Evolutionary conservation across 768 basidiomycete species (phyloP), one percentile per base, ranked within the genome.

Genomic region (Phlegmacium glaucopus): DNA sequence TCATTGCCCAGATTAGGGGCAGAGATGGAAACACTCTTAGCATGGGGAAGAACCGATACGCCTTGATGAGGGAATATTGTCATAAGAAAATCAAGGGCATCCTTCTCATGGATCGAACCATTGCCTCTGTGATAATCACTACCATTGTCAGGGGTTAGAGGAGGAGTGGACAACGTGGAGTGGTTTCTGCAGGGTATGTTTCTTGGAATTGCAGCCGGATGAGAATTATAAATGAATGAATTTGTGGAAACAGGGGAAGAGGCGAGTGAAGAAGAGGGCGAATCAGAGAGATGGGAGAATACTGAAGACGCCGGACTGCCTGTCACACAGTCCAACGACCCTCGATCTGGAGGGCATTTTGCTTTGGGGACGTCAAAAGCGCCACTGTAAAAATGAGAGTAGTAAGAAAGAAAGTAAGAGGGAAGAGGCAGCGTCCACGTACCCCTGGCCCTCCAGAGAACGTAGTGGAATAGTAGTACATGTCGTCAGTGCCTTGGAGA

Each of bases 271-370:
- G 68, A 68, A 55, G 65, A 61, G 59, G 65, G 63, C 58, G 72
- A 69, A 56, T 72, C 53, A 52, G 51, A 45, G 39, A 53, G 45
- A 34, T 44, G 66, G 67, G 70, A 67, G 62, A 78, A 72, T 59
- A 74, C 68, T 52, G 66, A 69, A 63, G 75, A 73, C 90, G 88
- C 80, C 84, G 79, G 78, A 74, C 83, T 78, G 87, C 80, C 90
- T 93, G 86, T 93, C 90, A 93, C 90, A 81, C 88, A 85, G 79
- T 79, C 82, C 77, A 82, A 84, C 89, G 90, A 93, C 90, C 90
- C 90, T 87, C 90, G 64, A 65, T 89, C 85, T 59, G 89, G 90
- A 89, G 90, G 90, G 90, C 90, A 93, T 93, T 93, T 93, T 55
- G 70, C 71, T 61, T 78, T 84, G 58, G 90, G 88, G 77, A 74